phyloP scores from a whole-genome alignment of 805 yeast species.

The Wickerhamomyces chaumierensis region DNA sequence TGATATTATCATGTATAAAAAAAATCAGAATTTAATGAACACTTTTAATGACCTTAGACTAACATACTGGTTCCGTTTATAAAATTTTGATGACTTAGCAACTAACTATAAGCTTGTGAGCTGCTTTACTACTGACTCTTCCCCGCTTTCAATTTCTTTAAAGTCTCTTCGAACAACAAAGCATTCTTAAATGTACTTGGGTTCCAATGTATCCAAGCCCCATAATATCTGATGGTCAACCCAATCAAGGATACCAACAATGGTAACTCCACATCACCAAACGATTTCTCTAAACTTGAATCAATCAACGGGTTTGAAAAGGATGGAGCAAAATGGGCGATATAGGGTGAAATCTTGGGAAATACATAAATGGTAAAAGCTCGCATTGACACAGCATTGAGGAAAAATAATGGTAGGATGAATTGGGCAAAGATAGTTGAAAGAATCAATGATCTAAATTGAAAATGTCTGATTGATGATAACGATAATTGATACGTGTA shows the following conservation, averaged over 20 bases:
- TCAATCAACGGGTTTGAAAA: background rate
- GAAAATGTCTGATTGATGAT: background rate
- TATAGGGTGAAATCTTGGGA: background rate
- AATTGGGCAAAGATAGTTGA: background rate
- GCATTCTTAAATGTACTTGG: background rate
- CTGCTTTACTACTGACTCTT: no score
- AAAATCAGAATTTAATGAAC: no score
- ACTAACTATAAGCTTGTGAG: no score
- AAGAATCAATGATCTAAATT: background rate
- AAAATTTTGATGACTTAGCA: no score
- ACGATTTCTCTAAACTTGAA: background rate
- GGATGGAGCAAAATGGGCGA: background rate
- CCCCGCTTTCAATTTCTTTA: background rate
- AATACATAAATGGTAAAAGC: background rate
- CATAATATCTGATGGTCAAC: background rate
- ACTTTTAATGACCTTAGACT: no score
- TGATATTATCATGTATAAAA: no score
- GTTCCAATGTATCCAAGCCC: background rate
- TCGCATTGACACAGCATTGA: background rate
- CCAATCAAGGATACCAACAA: background rate
- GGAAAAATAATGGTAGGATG: background rate
- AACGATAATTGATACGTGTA: background rate
- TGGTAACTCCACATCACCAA: background rate
- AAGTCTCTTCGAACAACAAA: background rate
- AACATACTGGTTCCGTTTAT: no score